Conservation (phyloP, 208 protist genomes). For the Leishmania guyanensis region DNA sequence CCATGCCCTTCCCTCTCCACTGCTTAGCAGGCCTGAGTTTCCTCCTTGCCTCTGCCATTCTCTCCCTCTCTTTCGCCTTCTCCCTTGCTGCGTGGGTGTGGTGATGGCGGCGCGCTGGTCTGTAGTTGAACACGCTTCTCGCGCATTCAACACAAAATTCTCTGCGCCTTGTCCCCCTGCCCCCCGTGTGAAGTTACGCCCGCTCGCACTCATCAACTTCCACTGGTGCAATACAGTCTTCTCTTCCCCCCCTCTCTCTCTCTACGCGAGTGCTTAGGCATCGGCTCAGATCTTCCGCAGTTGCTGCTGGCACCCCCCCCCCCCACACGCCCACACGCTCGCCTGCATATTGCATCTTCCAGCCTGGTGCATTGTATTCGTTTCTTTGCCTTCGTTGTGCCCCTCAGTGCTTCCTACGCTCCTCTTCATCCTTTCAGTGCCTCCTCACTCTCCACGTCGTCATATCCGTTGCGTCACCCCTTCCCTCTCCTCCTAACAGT, state of each 20-base stretch:
- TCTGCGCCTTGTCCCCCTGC: too few relatives aligned
- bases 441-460: neutral
- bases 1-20: neutral
- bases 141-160: too few relatives aligned
- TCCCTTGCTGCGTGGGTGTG: neutral
- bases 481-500: too few relatives aligned
- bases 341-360: neutral
- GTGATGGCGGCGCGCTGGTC: neutral
- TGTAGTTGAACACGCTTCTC: neutral
- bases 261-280: neutral
- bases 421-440: neutral
- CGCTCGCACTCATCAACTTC: too few relatives aligned
- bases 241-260: neutral
- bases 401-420: neutral
- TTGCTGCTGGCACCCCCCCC: too few relatives aligned
- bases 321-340: neutral
- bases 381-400: neutral
- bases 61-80: neutral
- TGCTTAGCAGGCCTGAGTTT: neutral
- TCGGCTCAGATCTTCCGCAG: neutral
- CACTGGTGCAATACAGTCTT: neutral
- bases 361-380: neutral
- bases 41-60: neutral
- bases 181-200: too few relatives aligned
- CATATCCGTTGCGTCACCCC: too few relatives aligned